Evolutionary conservation across 2,329 filamentous ascomycete species (phyloP), one percentile per base, ranked within the genome.

Genomic region (Phialemoniopsis sp.): DNA sequence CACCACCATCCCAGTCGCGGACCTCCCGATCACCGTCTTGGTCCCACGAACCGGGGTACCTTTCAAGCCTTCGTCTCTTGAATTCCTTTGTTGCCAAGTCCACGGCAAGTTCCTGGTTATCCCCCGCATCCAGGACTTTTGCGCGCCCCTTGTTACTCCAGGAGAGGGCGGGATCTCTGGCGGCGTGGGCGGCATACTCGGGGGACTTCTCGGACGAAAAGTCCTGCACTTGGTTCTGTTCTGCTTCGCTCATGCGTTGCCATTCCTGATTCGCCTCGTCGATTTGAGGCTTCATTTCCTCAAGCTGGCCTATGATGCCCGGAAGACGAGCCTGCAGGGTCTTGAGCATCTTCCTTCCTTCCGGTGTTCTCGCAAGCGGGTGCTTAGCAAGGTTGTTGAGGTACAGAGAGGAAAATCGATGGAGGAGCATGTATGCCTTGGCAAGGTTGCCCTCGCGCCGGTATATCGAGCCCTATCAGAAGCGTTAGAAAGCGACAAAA

Each of bases 371-470:
- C 34, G 79, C 79, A 40, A 93, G 80, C 2, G 91, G 89, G 52
- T 97, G 93, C 2, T 68, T 74, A 1, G 78, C 73, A 8, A 98
- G 71, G 39, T 85, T 76, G 7, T 88, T 78, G 19, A 95, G 68
- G 17, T 95, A 78, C n/a, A 98, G 80, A 38, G 84, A 76, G 9
- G 89, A 89, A 64, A 95, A 89, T 50, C 93, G 82, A 58, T 93
- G 88, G n/a, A 95, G 78, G 43, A 97, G 80, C 39, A 96, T 76
- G 60, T 95, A 98, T 5, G 91, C 87, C 56, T 93, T 85, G 52
- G 89, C 80, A 47, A 89, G 80, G 62, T 96, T 90, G 53, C 85
- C 84, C 62, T 97, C 91, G 32, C 78, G 76, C 53, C 93, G 76
- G 57, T 95, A 95, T 51, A 91, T 88, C 37, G 80, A 74, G 15